Base-by-base conservation (phyloP, 306 rosid species). In the Vigna hirtella region DNA sequence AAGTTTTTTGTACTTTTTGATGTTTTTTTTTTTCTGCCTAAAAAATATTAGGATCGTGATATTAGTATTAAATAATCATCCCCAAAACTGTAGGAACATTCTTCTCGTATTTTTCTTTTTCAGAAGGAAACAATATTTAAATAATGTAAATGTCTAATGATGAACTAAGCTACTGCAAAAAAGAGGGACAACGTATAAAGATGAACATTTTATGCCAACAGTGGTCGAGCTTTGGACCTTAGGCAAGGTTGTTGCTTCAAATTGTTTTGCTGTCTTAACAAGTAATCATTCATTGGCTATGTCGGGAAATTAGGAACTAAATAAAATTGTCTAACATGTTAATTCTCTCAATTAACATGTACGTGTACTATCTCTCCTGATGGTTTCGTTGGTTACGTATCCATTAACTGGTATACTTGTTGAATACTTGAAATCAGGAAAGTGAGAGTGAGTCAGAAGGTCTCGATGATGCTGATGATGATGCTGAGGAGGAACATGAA, bases 381-480 rank as follows among this genome's bases (percentile, higher is more conserved):
- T 76, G 64, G 40, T 9, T 32, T 49, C 32, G 2, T 56, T 30
- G 64, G 69, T 66, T 70, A 49, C 42, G 48, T 28, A 34, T 77
- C 66, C 18, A n/a, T 30, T 64, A 66, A 77, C 79, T 43, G 38
- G 62, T 67, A 51, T 55, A 28, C 50, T 42, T 76, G 61, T 4
- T 62, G 52, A 75, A 56, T 70, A 71, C 68, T 53, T 80, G 76
- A 67, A 72, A 59, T 45, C 85, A 90, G 94, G 85, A 81, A 81
- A 88, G 88, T 66, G 94, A 90, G 74, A 90, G 90, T 73, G 94
- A 90, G 77, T 76, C 84, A 70, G 94, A 88, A 67, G 88, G 77
- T 68, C 45, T 76, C 2, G 90, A 88, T 76, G 94, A 85, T 42
- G 80, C 63, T 8, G 93, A 90, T 58, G 88, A 85, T 45, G 94